Conservation (phyloP, 1,284 basidiomycete genomes). For the Tranzscheliella williamsii region DNA sequence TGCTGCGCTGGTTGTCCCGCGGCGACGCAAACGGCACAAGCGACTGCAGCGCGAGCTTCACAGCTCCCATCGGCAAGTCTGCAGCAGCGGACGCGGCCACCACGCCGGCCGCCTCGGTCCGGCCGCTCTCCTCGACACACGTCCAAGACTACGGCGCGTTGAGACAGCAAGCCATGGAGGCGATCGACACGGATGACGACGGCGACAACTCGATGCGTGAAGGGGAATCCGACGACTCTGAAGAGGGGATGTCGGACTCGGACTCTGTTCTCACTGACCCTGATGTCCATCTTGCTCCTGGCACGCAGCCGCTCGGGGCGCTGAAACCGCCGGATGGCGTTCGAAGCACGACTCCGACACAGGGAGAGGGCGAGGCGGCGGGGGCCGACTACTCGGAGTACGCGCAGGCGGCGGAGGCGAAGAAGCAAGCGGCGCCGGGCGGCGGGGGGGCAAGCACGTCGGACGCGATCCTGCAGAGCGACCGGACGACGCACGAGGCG, state of each 20-base stretch:
- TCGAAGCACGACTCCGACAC: background rate
- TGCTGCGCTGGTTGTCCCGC: no score
- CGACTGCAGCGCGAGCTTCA: no score
- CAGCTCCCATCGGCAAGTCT: no score
- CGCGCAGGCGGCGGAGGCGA: conserved; percentile 3
- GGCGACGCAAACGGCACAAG: no score
- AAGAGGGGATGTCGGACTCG: conserved; percentile 4
- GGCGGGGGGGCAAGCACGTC: no score
- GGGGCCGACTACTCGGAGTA: conserved; percentile 17
- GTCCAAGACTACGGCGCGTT: no score
- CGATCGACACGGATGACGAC: conserved; percentile 2
- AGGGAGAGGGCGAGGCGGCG: no score
- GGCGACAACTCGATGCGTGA: no score
- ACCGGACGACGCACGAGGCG: conserved; percentile 50
- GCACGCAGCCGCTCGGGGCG: background rate
- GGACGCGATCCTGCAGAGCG: conserved; percentile 40
- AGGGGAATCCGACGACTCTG: conserved; percentile 3
- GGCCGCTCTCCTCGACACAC: no score
- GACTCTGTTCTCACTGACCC: conserved; percentile 33
- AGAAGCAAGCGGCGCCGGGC: no score
- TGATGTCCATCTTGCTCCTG: conserved; percentile 9
- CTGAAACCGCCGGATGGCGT: background rate
- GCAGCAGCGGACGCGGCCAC: no score
- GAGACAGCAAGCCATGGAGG: conserved; percentile 8
- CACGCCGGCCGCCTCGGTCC: no score